Conservation (phyloP, 2,329 filamentous ascomycete genomes). For the Fusarium sp. region DNA sequence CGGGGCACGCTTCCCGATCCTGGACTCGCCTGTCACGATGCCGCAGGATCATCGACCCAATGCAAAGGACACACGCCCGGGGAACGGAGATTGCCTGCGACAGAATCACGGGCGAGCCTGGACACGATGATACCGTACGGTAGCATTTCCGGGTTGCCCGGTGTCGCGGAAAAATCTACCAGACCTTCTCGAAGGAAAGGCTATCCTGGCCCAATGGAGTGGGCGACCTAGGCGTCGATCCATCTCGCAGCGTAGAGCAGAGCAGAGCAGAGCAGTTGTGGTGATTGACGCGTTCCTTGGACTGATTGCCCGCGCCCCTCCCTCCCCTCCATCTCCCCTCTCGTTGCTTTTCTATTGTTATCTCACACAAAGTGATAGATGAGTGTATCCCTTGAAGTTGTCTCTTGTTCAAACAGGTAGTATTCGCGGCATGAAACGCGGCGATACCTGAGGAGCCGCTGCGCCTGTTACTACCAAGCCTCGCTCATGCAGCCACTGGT, state of each 20-base stretch:
- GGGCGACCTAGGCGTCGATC: conserved; percentile 47
- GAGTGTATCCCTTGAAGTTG: conserved; percentile 35
- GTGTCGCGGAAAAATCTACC: conserved; percentile 31
- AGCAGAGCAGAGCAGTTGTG: conserved; percentile 3
- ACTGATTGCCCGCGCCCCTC: neutral
- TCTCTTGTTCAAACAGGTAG: conserved; percentile 15
- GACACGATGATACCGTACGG: conserved; percentile 25
- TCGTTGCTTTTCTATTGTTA: conserved; percentile 32
- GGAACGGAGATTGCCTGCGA: conserved; percentile 40
- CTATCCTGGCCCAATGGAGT: conserved; percentile 40
- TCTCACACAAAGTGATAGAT: conserved; percentile 21
- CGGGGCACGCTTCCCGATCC: conserved; percentile 29
- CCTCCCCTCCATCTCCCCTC: conserved; percentile 22
- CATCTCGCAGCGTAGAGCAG: conserved; percentile 25
- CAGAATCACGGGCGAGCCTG: conserved; percentile 17
- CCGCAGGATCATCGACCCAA: conserved; percentile 40
- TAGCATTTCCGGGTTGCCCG: conserved; percentile 39
- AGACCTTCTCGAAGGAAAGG: conserved; percentile 44
- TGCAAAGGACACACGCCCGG: conserved; percentile 38
- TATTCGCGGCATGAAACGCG: conserved; percentile 35
- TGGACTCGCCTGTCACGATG: conserved; percentile 23
- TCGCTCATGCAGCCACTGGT: conserved; percentile 22
- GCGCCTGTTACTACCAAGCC: conserved; percentile 17
- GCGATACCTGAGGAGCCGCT: conserved; percentile 29
- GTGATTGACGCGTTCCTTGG: conserved; percentile 12